Percentiles rank a stretch among this genome's conserved stretches.
Conservation (phyloP, 371 early-diverging fungal species). For the Coemansia sp. region DNA sequence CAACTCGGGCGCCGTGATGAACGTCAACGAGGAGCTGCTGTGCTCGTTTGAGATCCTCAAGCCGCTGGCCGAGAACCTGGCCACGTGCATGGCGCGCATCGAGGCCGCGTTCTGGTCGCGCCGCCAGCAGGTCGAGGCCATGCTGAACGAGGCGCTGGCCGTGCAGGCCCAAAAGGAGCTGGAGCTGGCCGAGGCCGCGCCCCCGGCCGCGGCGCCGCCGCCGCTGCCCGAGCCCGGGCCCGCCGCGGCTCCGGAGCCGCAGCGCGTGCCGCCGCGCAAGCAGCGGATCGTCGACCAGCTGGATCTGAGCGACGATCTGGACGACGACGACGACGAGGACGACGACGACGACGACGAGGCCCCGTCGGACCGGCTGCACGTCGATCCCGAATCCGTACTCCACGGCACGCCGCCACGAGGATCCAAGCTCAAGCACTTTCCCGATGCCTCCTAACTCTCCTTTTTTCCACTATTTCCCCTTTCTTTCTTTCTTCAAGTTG, state of each 20-base stretch:
- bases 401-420: conserved; percentile 43
- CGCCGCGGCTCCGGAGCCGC: background rate
- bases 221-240: too few species aligned
- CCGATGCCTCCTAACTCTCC: conserved; percentile 4
- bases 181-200: conserved; percentile 1
- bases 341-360: conserved; percentile 28
- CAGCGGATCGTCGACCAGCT: conserved; percentile 24
- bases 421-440: conserved; percentile 27
- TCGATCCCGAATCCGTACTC: conserved; percentile 19
- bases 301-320: conserved; percentile 13
- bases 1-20: conserved; percentile 98
- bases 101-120: conserved; percentile 46
- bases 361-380: conserved; percentile 8
- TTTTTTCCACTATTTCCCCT: background rate
- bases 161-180: conserved; percentile 33
- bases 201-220: too few species aligned
- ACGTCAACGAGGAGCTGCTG: conserved; percentile 92
- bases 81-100: conserved; percentile 43
- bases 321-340: conserved; percentile 8
- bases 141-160: conserved; percentile 40
- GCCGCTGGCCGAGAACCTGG: conserved; percentile 43
- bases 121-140: conserved; percentile 44
- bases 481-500: background rate
- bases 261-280: conserved; percentile 1
- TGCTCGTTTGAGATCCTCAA: conserved; percentile 58